Percentiles rank a stretch among this genome's conserved stretches.
Conservation (phyloP, 768 basidiomycete genomes). For the Termitomyces sp. region DNA sequence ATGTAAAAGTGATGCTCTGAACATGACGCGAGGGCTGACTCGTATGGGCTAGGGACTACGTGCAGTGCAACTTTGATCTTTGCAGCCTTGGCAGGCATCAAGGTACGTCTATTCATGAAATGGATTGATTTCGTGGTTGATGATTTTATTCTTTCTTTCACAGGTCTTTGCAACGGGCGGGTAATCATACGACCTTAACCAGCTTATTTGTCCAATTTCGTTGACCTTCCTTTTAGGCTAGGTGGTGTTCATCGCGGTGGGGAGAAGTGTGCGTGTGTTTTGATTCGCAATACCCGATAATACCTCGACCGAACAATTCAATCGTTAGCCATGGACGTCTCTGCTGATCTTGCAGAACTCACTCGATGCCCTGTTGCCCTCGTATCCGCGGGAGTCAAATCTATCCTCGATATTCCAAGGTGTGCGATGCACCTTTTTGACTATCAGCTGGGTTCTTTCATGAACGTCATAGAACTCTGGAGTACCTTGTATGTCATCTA, state of each 20-base stretch:
- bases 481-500: conserved; percentile 59
- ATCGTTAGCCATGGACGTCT: conserved; percentile 82
- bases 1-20: conserved; percentile 7
- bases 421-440: conserved; percentile 20
- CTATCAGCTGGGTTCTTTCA: not conserved
- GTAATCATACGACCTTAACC: conserved; percentile 35
- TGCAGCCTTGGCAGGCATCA: conserved; percentile 81
- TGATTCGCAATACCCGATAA: not conserved
- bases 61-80: conserved; percentile 74
- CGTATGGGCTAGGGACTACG: conserved; percentile 49
- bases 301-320: not conserved
- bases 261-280: conserved; percentile 31
- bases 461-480: conserved; percentile 56
- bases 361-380: conserved; percentile 87
- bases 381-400: conserved; percentile 92
- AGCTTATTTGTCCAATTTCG: not conserved
- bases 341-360: conserved; percentile 90
- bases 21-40: not conserved
- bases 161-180: conserved; percentile 93
- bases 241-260: conserved; percentile 76
- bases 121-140: not conserved
- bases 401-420: conserved; percentile 91
- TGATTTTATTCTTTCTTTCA: conserved; percentile 44
- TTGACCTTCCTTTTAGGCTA: conserved; percentile 36
- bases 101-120: conserved; percentile 37